Conservation (phyloP, 2,329 filamentous ascomycete species). For the Rutstroemia sp. region DNA sequence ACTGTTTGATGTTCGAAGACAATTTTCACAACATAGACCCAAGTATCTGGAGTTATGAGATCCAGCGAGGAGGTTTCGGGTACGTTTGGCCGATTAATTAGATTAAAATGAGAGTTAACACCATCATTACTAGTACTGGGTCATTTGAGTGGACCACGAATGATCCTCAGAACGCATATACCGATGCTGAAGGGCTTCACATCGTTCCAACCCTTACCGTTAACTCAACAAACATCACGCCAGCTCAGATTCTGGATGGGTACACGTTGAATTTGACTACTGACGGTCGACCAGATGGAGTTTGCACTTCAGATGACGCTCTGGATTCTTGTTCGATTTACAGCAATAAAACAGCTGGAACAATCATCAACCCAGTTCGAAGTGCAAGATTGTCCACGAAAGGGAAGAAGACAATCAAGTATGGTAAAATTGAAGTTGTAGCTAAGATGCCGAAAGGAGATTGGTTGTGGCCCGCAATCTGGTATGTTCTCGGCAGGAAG, state of each 20-base stretch:
- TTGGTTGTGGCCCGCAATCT: slow-evolving; percentile 46
- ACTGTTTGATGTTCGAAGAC: slow-evolving; percentile 42
- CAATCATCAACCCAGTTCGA: slow-evolving; percentile 42
- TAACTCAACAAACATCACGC: slow-evolving; percentile 33
- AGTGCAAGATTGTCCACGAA: slow-evolving; percentile 42
- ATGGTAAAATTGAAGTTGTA: slow-evolving; percentile 45
- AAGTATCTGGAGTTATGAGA: slow-evolving; percentile 39
- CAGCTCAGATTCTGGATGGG: slow-evolving; percentile 33
- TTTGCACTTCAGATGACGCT: slow-evolving; percentile 34
- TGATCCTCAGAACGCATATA: slow-evolving; percentile 40
- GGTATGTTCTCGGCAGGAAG: slow-evolving; percentile 8
- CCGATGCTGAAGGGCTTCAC: slow-evolving; percentile 42
- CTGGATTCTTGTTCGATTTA: slow-evolving; percentile 32
- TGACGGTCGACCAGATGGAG: slow-evolving; percentile 25
- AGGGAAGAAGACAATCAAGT: slow-evolving; percentile 39
- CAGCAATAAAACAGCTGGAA: slow-evolving; percentile 37
- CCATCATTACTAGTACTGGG: slow-evolving; percentile 31
- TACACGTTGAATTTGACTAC: slow-evolving; percentile 39
- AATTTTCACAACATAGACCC: slow-evolving; percentile 36
- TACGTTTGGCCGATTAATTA: not conserved
- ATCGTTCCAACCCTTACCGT: slow-evolving; percentile 47
- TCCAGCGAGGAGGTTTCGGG: slow-evolving; percentile 26
- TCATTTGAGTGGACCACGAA: slow-evolving; percentile 48
- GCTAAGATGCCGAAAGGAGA: slow-evolving; percentile 45
- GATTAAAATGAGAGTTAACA: too few relatives aligned